Percentiles rank a stretch among this genome's conserved stretches.
phyloP scores from a whole-genome alignment of 129 eudicot species.

The Gnaphalium uliginosum region DNA sequence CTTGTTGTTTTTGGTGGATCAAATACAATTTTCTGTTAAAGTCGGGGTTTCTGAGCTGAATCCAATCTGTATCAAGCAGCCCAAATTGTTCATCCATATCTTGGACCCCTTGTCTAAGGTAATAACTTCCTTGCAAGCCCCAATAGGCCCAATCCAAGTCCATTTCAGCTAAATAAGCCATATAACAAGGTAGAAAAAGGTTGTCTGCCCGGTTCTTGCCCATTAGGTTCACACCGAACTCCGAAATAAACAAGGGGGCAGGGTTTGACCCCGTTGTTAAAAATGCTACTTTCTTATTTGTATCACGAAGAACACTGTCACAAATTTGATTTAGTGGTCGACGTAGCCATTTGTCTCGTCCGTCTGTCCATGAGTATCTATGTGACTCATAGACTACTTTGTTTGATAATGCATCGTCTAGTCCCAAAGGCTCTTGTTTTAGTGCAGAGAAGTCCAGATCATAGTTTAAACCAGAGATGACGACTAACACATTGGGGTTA shows the following conservation, averaged over 20 bases:
- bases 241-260: constrained; percentile 41
- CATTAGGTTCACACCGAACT: constrained; percentile 40
- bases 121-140: constrained; percentile 65
- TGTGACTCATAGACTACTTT: constrained; percentile 64
- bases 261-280: constrained; percentile 29
- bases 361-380: constrained; percentile 46
- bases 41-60: constrained; percentile 31
- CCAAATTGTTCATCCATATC: constrained; percentile 50
- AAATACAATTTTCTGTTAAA: constrained; percentile 27
- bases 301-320: constrained; percentile 17
- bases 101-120: constrained; percentile 37
- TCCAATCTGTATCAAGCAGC: constrained; percentile 45
- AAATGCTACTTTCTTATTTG: constrained; percentile 29
- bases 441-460: constrained; percentile 37
- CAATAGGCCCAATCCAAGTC: constrained; percentile 71
- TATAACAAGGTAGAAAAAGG: constrained; percentile 32
- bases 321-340: constrained; percentile 36
- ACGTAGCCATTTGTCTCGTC: constrained; percentile 26
- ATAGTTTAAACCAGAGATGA: constrained; percentile 54
- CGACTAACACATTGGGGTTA: constrained; percentile 49
- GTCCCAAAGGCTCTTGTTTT: constrained; percentile 34
- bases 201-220: constrained; percentile 26
- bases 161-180: constrained; percentile 46
- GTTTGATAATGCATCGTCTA: constrained; percentile 14
- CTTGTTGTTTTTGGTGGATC: constrained; percentile 38